Evolutionary conservation across 257 asterid genomes (phyloP), one percentile per base, ranked within the genome.

Genomic region (Penstemon barbatus): DNA sequence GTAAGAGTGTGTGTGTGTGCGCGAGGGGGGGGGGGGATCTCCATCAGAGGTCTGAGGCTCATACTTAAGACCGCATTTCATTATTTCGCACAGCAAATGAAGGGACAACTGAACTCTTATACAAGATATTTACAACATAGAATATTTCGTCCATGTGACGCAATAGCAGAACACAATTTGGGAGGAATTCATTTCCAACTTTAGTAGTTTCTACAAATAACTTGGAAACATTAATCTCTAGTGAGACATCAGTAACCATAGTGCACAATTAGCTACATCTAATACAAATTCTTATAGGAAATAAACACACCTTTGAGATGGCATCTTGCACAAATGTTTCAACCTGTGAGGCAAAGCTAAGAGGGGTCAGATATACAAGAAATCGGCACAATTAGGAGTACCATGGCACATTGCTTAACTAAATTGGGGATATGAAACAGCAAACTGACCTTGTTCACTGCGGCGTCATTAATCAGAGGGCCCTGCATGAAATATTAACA

Each of bases 381-480:
- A 10, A 8, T 40, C 6, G 33, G 33, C 33, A 64, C 50, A 70
- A 70, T 46, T 40, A 13, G 62, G 71, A 59, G 72, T 50, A 61
- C 39, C 15, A 41, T 38, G 68, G 52, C 25, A 71, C 56, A 48
- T 10, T 68, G 69, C 57, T 39, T 7, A 52, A 45, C 61, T 71
- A 10, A 55, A 69, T 38, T n/a, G 50, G 69, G 65, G 67, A 66
- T 55, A 44, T 38, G 45, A 63, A 72, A 71, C 59, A 64, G 68
- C 71, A 61, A 57, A 71, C 71, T 63, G 57, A 91, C 98, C 90
- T 94, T 94, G 53, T 86, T 81, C 54, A 94, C 69, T 41, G 98
- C 99, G 65, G 92, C 91, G 70, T 89, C 97, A 76, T 94, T 94
- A 63, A 94, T 91, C 79, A 94, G 75, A 73, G 99, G 99, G 19